These are phyloP conservation scores for Casuarina glauca DNA, from an alignment of 306 rosid species.

Conservation along the genomic window DNA sequence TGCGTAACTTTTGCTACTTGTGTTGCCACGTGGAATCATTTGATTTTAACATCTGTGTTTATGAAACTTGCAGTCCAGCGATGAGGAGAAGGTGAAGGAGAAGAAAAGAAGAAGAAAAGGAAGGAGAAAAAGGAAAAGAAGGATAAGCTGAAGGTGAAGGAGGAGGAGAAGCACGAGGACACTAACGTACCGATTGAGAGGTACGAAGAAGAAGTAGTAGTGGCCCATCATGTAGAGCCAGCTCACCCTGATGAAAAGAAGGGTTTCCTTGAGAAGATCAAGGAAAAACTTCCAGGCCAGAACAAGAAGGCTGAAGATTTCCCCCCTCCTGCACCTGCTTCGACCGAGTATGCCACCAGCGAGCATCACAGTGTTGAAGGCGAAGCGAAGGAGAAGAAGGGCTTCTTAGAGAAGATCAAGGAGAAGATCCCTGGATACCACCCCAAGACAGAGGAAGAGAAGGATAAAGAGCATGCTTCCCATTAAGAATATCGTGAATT, in stretches of 20 bases:
- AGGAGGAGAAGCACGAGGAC: conserved; percentile 32
- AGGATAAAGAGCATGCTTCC: conserved; percentile 14
- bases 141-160: conserved; percentile 33
- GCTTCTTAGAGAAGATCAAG: conserved; percentile 77
- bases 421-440: conserved; percentile 84
- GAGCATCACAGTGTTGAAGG: conserved; percentile 36
- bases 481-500: background rate
- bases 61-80: conserved; percentile 59
- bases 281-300: conserved; percentile 81
- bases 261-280: conserved; percentile 76
- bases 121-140: conserved; percentile 50
- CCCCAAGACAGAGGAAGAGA: conserved; percentile 43
- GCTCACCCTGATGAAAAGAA: conserved; percentile 60
- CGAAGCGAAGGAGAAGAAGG: conserved; percentile 72
- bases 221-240: conserved; percentile 19
- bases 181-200: conserved; percentile 55
- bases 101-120: conserved; percentile 48
- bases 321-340: conserved; percentile 23
- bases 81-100: conserved; percentile 61
- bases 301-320: conserved; percentile 68
- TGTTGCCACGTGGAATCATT: too few relatives aligned
- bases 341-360: background rate
- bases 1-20: too few relatives aligned
- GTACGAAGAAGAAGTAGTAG: conserved; percentile 31
- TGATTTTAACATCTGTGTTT: too few relatives aligned